Conservation (phyloP, 1,139 yeast genomes). For the Candida anutae region DNA sequence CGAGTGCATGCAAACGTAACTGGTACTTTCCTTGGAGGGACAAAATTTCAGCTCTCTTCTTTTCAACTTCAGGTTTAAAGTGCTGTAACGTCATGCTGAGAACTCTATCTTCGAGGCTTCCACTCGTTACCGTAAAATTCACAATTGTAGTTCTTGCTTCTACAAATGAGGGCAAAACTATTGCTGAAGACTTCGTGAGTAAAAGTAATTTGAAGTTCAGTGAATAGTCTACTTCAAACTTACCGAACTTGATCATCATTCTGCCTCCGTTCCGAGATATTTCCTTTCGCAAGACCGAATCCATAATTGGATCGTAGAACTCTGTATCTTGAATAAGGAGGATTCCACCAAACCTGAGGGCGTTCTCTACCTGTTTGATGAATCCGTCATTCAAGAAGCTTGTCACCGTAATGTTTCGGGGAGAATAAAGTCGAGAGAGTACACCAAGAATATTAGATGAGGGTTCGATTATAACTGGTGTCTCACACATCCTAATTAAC, state of each 20-base stretch:
- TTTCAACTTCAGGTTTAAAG: conserved; percentile 63
- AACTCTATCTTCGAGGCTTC: conserved; percentile 57
- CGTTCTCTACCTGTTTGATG: conserved; percentile 65
- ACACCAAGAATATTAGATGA: conserved; percentile 40
- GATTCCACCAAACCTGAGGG: conserved; percentile 75
- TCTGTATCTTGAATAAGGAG: conserved; percentile 76
- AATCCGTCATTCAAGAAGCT: conserved; percentile 72
- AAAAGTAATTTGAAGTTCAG: conserved; percentile 54
- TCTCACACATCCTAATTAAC: conserved; percentile 33
- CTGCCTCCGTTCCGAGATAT: conserved; percentile 66
- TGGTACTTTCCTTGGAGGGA: conserved; percentile 55
- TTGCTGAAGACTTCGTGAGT: conserved; percentile 52
- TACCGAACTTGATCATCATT: conserved; percentile 51
- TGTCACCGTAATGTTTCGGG: conserved; percentile 43
- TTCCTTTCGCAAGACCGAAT: conserved; percentile 55
- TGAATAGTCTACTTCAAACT: conserved; percentile 59
- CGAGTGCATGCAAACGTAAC: conserved; percentile 47
- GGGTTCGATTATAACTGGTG: conserved; percentile 72
- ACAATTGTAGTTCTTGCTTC: conserved; percentile 54
- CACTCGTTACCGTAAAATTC: conserved; percentile 65
- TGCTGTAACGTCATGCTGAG: conserved; percentile 48
- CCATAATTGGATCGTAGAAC: conserved; percentile 64
- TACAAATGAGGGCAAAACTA: conserved; percentile 46
- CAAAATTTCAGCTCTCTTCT: conserved; percentile 44
- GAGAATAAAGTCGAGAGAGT: conserved; percentile 22